Evolutionary conservation across 495 filamentous ascomycete species (phyloP), one percentile per base, ranked within the genome.

Genomic region (Penicillium egyptiacum): DNA sequence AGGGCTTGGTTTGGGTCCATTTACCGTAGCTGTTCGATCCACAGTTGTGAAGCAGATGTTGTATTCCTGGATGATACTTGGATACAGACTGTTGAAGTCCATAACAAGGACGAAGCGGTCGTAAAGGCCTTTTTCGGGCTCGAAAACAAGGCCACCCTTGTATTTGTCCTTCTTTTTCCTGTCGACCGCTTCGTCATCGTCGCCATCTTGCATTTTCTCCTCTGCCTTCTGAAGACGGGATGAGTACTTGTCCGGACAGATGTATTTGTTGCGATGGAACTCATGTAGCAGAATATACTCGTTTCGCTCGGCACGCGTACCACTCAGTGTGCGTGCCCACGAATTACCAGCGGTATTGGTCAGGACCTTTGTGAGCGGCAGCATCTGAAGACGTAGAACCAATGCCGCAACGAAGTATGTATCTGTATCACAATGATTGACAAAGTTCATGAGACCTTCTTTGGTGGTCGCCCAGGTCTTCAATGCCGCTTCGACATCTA

Each of bases 81-180:
- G 94, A 65, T 98, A 98, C 63, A 98, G 78, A 71, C 91, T 96
- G 82, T 98, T 98, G 78, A 98, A 98, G 76, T 98, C 94, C 94
- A 98, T 98, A 69, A 98, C 94, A 20, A 98, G 82, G 28, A 98
- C 86, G 65, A 93, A 96, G 71, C 90, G 92, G 78, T 98, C 95
- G 66, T 98, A 98, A 23, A 98, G 81, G 9, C 95, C 94, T 69
- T 90, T 97, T 71, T 98, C 93, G 14, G 94, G 94, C 67, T 98
- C 94, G 63, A 98, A 98, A 56, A 98, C 94, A 41, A 98, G 81
- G 78, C 94, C 94, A 66, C 94, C 94, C 74, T 98, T 97, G 76
- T 88, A 98, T 70, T 98, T 98, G 71, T 98, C 94, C 70, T 96
- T 98, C 81, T 97, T 98, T 71, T 96, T 98, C 82, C 97, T 98